Conservation (phyloP, 129 eudicot species). For the Centrapalus pauciflorus region DNA sequence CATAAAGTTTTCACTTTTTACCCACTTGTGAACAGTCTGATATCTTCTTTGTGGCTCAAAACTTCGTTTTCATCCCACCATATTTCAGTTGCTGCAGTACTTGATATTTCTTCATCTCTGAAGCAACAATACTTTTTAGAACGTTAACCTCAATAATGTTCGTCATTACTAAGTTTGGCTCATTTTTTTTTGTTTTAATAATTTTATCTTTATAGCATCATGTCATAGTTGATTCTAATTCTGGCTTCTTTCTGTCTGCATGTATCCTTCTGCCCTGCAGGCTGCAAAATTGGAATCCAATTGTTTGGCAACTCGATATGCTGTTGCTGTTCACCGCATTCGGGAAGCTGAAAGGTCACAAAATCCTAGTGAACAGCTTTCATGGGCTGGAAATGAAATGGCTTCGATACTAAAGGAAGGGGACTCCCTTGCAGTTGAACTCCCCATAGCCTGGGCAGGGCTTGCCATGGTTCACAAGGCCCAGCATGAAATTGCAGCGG, state of each 20-base stretch:
- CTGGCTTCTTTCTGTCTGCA: neutral
- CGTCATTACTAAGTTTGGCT: too few species aligned
- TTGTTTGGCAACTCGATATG: constrained; percentile 72
- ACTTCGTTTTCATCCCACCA: neutral
- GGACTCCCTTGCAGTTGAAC: constrained; percentile 48
- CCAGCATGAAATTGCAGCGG: constrained; percentile 78
- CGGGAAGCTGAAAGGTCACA: constrained; percentile 75
- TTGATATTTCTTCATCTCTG: neutral
- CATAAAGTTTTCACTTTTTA: too few species aligned
- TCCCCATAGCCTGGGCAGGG: constrained; percentile 74
- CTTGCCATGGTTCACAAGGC: constrained; percentile 77
- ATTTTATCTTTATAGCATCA: too few species aligned
- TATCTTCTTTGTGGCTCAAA: neutral
- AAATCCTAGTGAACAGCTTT: constrained; percentile 67
- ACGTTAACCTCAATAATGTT: too few species aligned
- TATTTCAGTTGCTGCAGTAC: neutral
- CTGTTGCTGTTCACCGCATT: constrained; percentile 69
- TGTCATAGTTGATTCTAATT: too few species aligned
- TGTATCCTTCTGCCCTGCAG: constrained; percentile 23
- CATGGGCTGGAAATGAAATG: constrained; percentile 90
- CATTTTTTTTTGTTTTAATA: too few species aligned
- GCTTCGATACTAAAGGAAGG: constrained; percentile 76
- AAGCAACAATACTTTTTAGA: too few species aligned
- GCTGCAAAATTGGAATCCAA: constrained; percentile 78
- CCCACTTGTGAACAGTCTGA: too few species aligned